Percentiles rank a stretch among this genome's conserved stretches.
phyloP scores from a whole-genome alignment of 257 asterid species.

The Capsicum baccatum region DNA sequence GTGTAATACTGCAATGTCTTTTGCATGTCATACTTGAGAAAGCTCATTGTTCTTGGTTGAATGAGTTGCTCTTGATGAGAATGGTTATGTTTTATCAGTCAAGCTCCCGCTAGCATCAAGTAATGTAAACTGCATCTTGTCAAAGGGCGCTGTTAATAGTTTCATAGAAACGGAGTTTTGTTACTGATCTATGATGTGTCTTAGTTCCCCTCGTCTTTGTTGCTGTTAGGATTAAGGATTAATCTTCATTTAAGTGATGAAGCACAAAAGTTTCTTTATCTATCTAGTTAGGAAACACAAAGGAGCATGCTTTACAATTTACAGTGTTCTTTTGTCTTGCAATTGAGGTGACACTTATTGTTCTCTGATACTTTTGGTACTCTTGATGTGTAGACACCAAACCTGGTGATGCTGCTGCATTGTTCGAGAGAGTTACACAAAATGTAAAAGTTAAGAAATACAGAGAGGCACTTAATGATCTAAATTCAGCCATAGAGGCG shows the following conservation, averaged over 20 bases:
- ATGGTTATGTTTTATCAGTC: neutral
- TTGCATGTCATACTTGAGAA: neutral
- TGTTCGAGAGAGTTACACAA: slow-evolving; percentile 76
- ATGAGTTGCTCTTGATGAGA: neutral
- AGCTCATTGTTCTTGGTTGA: neutral
- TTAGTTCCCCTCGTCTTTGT: neutral
- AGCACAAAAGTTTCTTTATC: neutral
- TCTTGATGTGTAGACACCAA: slow-evolving; percentile 58
- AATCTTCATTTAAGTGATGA: neutral
- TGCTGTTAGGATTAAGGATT: neutral
- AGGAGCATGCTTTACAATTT: neutral
- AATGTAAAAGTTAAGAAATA: slow-evolving; percentile 78
- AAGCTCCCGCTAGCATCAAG: neutral
- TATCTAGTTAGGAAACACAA: neutral
- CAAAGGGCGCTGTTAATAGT: neutral
- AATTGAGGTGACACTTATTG: slow-evolving; percentile 26
- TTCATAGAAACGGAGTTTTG: neutral
- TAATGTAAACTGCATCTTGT: neutral
- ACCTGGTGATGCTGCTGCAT: slow-evolving; percentile 70
- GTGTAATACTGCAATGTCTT: neutral
- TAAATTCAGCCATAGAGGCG: slow-evolving; percentile 83
- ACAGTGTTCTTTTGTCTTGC: neutral
- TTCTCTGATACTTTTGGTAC: slow-evolving; percentile 17
- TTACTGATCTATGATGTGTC: neutral
- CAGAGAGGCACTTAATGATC: slow-evolving; percentile 83